Evolutionary conservation across 1,284 basidiomycete genomes (phyloP).

Genomic region (Phellinidium pouzarii): DNA sequence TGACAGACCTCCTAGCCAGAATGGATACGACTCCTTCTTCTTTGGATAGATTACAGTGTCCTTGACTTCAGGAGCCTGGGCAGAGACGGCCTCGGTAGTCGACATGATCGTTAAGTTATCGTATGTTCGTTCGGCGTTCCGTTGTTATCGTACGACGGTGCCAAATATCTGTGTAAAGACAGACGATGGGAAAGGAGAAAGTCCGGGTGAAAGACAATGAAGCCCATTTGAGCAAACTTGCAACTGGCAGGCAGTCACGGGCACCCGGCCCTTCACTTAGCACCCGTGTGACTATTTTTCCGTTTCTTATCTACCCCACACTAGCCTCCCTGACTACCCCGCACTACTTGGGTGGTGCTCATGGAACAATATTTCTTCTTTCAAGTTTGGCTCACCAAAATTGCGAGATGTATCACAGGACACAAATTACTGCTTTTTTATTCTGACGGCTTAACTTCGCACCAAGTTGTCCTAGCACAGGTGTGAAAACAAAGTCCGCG

Average conservation of each 20-base stretch:
- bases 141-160: background rate
- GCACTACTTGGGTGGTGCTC: background rate
- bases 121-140: background rate
- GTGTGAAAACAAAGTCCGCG: too few species aligned
- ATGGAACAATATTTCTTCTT: background rate
- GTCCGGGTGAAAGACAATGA: background rate
- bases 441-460: too few species aligned
- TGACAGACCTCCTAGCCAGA: conserved; percentile 70
- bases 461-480: too few species aligned
- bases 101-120: conserved; percentile 2
- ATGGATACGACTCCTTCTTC: conserved; percentile 70
- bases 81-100: conserved; percentile 9
- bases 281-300: background rate
- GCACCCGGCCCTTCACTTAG: too few species aligned
- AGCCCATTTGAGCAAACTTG: background rate
- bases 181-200: background rate
- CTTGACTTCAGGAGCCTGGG: conserved; percentile 13
- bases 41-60: conserved; percentile 15
- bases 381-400: too few species aligned
- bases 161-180: background rate
- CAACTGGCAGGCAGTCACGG: background rate
- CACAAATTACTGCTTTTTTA: too few species aligned
- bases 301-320: background rate
- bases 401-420: too few species aligned
- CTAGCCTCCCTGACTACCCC: background rate